Evolutionary conservation across 192 early-diverging fungal genomes (phyloP).

Genomic region (Backusella tarrabulga): DNA sequence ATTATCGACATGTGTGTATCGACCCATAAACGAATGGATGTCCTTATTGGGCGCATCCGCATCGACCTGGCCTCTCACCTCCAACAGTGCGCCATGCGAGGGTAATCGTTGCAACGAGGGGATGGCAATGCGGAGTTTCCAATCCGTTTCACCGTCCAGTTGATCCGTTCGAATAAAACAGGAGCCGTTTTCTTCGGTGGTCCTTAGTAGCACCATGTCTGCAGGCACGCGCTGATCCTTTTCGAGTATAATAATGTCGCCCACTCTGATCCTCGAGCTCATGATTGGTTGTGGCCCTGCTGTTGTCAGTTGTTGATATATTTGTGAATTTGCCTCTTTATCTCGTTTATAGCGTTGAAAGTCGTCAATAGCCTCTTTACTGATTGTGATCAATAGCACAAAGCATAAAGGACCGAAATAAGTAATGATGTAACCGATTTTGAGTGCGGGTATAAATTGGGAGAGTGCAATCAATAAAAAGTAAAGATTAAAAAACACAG

Average conservation of each 20-base stretch:
- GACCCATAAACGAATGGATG: slow-evolving; percentile 90
- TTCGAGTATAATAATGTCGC: slow-evolving; percentile 80
- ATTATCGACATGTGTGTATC: slow-evolving; percentile 44
- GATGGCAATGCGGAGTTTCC: slow-evolving; percentile 90
- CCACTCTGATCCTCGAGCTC: slow-evolving; percentile 84
- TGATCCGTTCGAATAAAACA: slow-evolving; percentile 98
- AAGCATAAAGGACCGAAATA: slow-evolving; percentile 94
- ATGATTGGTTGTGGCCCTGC: slow-evolving; percentile 61
- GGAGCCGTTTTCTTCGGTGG: slow-evolving; percentile 78
- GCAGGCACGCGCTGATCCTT: slow-evolving; percentile 91
- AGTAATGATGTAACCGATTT: slow-evolving; percentile 85
- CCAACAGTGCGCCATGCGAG: slow-evolving; percentile 56
- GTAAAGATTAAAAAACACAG: slow-evolving; percentile 95
- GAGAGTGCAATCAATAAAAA: slow-evolving; percentile 91
- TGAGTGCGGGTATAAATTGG: slow-evolving; percentile 87
- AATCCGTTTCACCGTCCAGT: slow-evolving; percentile 97
- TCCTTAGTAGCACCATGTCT: slow-evolving; percentile 85
- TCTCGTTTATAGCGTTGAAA: slow-evolving; percentile 77
- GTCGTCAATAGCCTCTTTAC: slow-evolving; percentile 92
- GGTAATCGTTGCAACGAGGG: slow-evolving; percentile 75
- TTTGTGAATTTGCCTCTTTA: slow-evolving; percentile 87
- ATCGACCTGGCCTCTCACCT: slow-evolving; percentile 70
- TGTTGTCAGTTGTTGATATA: slow-evolving; percentile 64
- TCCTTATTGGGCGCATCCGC: slow-evolving; percentile 91
- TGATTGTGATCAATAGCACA: slow-evolving; percentile 87